A percentile compares a stretch with the other conserved stretches of the same genome.
Conservation (phyloP, 2,329 filamentous ascomycete genomes). For the Cyanodermella asteris region DNA sequence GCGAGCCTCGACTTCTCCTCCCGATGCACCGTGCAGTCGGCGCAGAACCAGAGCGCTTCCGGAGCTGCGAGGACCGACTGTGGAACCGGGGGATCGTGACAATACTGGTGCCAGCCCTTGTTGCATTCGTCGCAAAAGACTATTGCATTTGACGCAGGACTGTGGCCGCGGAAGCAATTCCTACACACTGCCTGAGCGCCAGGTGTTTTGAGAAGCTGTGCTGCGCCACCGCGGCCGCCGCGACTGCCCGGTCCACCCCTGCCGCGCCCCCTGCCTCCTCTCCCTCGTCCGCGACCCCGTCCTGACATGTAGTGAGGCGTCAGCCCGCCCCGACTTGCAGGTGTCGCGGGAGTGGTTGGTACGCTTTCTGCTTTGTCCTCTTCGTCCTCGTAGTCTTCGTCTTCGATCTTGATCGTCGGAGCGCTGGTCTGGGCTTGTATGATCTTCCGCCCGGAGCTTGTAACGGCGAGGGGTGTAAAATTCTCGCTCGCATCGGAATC, state of each 20-base stretch:
- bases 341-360: slow-evolving; percentile 7
- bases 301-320: slow-evolving; percentile 7
- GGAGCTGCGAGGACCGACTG: slow-evolving; percentile 44
- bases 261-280: slow-evolving; percentile 7
- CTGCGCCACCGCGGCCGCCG: slow-evolving; percentile 21
- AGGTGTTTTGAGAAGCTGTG: slow-evolving; percentile 16
- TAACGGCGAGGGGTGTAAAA: slow-evolving; percentile 36
- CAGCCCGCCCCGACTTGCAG: slow-evolving; percentile 5
- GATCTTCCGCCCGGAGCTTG: slow-evolving; percentile 52
- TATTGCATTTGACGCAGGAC: slow-evolving; percentile 53
- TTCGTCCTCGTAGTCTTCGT: slow-evolving; percentile 5
- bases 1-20: slow-evolving; percentile 20
- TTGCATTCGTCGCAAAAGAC: slow-evolving; percentile 75
- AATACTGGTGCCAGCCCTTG: slow-evolving; percentile 58
- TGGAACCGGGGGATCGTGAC: slow-evolving; percentile 55
- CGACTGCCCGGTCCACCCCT: slow-evolving; percentile 11
- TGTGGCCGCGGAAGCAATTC: slow-evolving; percentile 49
- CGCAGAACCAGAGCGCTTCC: slow-evolving; percentile 51
- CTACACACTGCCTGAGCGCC: slow-evolving; percentile 42
- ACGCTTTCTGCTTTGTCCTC: slow-evolving; percentile 1
- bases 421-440: slow-evolving; percentile 43
- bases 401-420: slow-evolving; percentile 27
- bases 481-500: slow-evolving; percentile 21
- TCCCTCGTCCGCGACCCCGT: slow-evolving; percentile 1
- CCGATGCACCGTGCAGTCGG: slow-evolving; percentile 32